Conservation (phyloP, 306 rosid species). For the Betula pendula region DNA sequence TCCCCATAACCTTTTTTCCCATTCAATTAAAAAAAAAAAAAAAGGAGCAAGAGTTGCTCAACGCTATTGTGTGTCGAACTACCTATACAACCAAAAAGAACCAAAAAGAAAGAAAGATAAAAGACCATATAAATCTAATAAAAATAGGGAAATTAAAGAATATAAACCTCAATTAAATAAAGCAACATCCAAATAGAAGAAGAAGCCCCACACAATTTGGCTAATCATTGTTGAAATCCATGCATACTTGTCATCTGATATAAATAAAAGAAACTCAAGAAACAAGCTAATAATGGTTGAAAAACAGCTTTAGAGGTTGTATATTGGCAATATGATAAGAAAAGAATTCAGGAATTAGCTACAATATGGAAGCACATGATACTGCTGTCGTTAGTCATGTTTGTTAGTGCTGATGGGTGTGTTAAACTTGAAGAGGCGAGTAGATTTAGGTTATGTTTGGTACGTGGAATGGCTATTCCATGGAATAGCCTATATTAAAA, state of each 20-base stretch:
- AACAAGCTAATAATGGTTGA: neutral
- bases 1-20: too few species aligned
- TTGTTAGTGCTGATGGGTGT: too few species aligned
- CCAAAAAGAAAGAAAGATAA: constrained; percentile 21
- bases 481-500: too few species aligned
- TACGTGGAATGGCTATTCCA: too few species aligned
- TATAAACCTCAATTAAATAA: constrained; percentile 7
- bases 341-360: neutral
- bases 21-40: too few species aligned
- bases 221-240: neutral
- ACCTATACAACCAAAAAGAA: constrained; percentile 53
- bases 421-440: too few species aligned
- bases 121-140: neutral
- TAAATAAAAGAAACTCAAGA: neutral
- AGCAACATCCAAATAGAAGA: neutral
- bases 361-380: too few species aligned
- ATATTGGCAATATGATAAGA: neutral
- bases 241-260: neutral
- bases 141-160: constrained; percentile 15
- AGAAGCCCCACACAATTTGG: neutral
- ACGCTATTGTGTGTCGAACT: constrained; percentile 88
- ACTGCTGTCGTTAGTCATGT: too few species aligned
- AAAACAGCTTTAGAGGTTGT: neutral
- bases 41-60: constrained; percentile 94
- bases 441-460: too few species aligned